Base-by-base conservation (phyloP, 129 eudicot genomes). In the Flaveria linearis region DNA sequence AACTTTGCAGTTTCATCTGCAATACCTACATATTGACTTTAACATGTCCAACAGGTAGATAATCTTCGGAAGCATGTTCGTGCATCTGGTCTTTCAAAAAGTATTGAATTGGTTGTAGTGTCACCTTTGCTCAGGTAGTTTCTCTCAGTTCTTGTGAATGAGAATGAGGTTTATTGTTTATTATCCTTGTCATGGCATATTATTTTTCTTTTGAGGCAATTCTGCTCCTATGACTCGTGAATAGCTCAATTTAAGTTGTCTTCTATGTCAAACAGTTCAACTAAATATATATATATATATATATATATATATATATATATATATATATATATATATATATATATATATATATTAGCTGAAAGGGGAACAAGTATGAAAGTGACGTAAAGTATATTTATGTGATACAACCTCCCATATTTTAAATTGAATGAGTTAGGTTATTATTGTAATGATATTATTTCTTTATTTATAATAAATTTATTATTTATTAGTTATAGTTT, bases 51-150 rank as follows among this genome's bases (percentile, higher is more conserved):
- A 80, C 88, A 91, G 99, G 96, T 89, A 28, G 93, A 86, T 77
- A 89, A 94, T 81, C 87, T 94, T 30, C 87, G 86, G 42, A 86
- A 94, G 76, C 97, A 91, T 91, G 96, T 91, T 57, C 88, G 81
- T 51, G 88, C 90, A 14, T 64, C 84, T 73, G 92, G 94, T 58
- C 68, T 94, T 64, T 86, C 78, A 14, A 85, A 87, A 69, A 83
- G 56, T 67, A 55, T 94, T 56, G 92, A 94, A 74, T 71, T 94
- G 80, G 98, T 91, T 36, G 84, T 94, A 42, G 86, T 81, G 51
- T 94, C 98, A 50, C 97, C 98, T 68, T 83, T 93, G 87, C 79
- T 84, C 47, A 94, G 98, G 98, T 88, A 88, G 58, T 46, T 42
- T 63, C 68, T 72, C 68, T 46, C 47, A 20, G n/a, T 51, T 42